These are phyloP conservation scores for Cryphonectria japonica DNA, from an alignment of 2,329 filamentous ascomycete genomes.

Conservation along the genomic window DNA sequence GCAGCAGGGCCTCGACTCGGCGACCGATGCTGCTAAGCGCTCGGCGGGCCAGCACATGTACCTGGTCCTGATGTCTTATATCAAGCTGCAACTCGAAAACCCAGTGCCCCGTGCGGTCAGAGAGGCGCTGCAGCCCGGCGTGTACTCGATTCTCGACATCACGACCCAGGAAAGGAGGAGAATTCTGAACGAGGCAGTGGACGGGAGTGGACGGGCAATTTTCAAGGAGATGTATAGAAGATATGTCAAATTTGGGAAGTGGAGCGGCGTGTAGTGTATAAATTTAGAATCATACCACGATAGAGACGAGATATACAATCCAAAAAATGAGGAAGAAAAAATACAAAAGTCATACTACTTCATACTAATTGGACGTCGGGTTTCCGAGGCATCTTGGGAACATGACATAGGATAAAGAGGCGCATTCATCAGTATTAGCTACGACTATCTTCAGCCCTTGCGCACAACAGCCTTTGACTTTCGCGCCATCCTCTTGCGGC, in stretches of 20 bases:
- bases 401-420: not conserved
- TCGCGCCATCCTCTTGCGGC: constrained; percentile 79
- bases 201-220: constrained; percentile 61
- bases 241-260: constrained; percentile 67
- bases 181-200: constrained; percentile 63
- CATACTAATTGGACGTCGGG: not conserved
- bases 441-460: constrained; percentile 16
- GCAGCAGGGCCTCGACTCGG: constrained; percentile 57
- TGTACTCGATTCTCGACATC: constrained; percentile 63
- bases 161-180: constrained; percentile 58
- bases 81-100: constrained; percentile 63
- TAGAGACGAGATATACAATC: not conserved
- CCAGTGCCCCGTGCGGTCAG: constrained; percentile 54
- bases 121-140: constrained; percentile 59
- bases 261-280: constrained; percentile 63
- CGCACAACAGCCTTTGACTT: constrained; percentile 58
- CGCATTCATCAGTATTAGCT: not conserved
- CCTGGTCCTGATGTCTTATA: constrained; percentile 60
- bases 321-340: too few relatives aligned
- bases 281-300: constrained; percentile 11
- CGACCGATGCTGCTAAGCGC: constrained; percentile 63
- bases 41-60: constrained; percentile 67
- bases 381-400: constrained; percentile 7
- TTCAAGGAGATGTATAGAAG: constrained; percentile 61
- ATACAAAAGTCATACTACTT: not conserved